Conservation (phyloP, 108 stramenopile species). For the Aurantiochytrium sp. region DNA sequence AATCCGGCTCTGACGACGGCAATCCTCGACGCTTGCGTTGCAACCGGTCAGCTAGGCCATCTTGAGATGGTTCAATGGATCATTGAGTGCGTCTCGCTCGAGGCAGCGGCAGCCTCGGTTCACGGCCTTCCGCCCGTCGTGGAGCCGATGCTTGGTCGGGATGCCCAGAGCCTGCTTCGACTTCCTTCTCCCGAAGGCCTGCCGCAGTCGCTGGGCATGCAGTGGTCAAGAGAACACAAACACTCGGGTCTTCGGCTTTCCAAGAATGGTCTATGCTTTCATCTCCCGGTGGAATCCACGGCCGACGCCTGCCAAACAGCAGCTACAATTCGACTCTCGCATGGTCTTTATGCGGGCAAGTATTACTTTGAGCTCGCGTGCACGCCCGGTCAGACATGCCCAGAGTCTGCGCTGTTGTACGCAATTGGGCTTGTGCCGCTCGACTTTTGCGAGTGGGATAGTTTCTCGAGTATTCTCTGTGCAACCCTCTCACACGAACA, state of each 20-base stretch:
- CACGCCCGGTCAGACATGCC: not conserved
- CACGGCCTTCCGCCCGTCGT: not conserved
- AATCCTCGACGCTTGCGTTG: not conserved
- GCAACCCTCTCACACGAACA: not conserved
- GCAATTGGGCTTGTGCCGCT: not conserved
- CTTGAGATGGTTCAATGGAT: not conserved
- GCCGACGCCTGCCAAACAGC: not conserved
- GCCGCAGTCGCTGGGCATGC: not conserved
- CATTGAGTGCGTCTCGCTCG: not conserved
- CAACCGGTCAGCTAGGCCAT: not conserved
- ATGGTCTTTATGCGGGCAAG: not conserved
- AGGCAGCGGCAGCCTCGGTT: not conserved
- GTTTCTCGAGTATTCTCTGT: not conserved
- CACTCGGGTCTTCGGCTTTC: not conserved
- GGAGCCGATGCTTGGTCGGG: not conserved
- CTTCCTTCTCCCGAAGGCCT: not conserved
- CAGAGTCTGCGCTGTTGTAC: not conserved
- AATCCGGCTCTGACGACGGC: not conserved
- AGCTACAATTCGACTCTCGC: not conserved
- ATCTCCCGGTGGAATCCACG: not conserved
- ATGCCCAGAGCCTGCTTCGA: not conserved
- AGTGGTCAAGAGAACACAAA: not conserved
- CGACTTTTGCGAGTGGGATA: not conserved
- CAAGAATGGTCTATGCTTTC: slow-evolving; percentile 3
- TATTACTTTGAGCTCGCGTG: not conserved